Evolutionary conservation across 169 alveolate species (phyloP).

Genomic region (Eimeria acervulina): DNA sequence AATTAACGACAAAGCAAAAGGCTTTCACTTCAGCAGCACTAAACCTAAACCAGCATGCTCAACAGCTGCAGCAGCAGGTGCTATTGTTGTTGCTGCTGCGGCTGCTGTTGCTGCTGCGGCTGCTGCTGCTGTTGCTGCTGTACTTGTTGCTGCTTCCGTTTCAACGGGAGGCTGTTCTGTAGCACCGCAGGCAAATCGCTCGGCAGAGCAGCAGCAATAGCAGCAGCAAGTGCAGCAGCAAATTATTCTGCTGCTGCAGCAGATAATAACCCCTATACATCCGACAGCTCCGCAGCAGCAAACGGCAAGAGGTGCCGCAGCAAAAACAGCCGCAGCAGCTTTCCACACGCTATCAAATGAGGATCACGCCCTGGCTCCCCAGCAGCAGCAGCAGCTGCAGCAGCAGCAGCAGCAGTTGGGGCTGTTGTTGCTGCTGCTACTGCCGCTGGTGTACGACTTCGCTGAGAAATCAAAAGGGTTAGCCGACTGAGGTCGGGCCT

Average conservation of each 20-base stretch:
- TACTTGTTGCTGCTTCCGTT: not conserved
- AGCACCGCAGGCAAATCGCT: not conserved
- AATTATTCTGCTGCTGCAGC: not conserved
- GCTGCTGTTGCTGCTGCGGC: not conserved
- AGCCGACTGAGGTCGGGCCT: not conserved
- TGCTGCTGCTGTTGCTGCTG: conserved; percentile 1
- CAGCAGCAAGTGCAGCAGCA: conserved; percentile 22
- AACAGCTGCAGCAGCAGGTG: too few species aligned
- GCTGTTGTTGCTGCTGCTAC: not conserved
- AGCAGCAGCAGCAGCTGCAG: conserved; percentile 12
- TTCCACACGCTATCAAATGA: too few species aligned
- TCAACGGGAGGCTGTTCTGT: not conserved
- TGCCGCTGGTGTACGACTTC: not conserved
- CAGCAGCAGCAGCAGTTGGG: not conserved
- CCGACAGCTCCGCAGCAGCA: not conserved
- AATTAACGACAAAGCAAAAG: too few species aligned
- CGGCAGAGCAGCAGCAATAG: not conserved
- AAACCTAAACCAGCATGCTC: too few species aligned
- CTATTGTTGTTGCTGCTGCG: not conserved
- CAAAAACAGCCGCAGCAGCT: conserved; percentile 32
- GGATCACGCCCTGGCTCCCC: too few species aligned
- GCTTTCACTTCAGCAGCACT: too few species aligned
- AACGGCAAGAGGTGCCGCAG: conserved; percentile 11
- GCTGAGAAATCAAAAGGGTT: not conserved
- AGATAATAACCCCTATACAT: not conserved